Conservation (phyloP, 2,329 filamentous ascomycete species). For the Aureobasidium leucospermi region DNA sequence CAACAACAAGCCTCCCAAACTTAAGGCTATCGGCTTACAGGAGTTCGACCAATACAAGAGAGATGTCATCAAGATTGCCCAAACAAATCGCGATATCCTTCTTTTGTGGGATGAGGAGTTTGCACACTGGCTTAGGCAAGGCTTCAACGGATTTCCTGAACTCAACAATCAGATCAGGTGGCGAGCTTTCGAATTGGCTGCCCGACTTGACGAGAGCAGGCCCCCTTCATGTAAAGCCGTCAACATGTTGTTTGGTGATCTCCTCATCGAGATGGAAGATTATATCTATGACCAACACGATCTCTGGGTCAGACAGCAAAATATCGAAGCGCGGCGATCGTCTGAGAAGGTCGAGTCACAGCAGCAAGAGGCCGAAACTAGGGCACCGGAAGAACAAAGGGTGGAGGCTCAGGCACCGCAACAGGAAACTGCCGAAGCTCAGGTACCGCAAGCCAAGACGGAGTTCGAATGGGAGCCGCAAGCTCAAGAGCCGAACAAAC, state of each 20-base stretch:
- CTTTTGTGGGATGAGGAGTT: background rate
- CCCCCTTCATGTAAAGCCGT: slow-evolving; percentile 2
- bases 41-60: background rate
- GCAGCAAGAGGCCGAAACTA: too few species aligned
- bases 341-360: too few species aligned
- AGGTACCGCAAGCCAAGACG: too few species aligned
- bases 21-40: background rate
- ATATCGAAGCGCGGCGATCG: background rate
- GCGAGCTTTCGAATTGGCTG: background rate
- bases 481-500: background rate
- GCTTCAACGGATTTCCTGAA: background rate
- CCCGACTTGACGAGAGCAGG: background rate
- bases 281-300: background rate
- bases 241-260: background rate
- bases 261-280: background rate
- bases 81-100: background rate
- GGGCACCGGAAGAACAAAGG: too few species aligned
- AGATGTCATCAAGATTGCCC: background rate
- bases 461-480: background rate
- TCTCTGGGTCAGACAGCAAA: background rate
- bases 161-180: background rate
- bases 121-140: background rate
- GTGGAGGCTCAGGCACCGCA: too few species aligned
- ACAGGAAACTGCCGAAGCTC: too few species aligned
- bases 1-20: background rate